These are phyloP conservation scores for Xylaria sp. DNA, from an alignment of 2,329 filamentous ascomycete species.

Conservation along the genomic window DNA sequence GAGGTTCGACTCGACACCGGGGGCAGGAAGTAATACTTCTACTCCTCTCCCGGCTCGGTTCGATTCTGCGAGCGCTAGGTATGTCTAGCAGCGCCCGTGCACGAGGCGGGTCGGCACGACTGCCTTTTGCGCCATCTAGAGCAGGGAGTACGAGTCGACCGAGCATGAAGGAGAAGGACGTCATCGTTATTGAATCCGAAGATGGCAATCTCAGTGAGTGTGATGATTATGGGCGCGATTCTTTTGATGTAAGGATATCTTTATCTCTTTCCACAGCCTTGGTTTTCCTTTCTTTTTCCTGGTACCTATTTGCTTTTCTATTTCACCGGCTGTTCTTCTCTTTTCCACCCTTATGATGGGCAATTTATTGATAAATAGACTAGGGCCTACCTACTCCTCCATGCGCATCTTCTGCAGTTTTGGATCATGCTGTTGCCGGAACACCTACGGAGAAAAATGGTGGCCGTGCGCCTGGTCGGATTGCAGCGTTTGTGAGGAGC, in stretches of 20 bases:
- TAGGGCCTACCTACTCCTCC: constrained; percentile 7
- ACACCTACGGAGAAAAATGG: background rate
- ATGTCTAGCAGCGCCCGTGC: background rate
- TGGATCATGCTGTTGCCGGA: background rate
- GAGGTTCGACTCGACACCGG: background rate
- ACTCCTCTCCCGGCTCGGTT: background rate
- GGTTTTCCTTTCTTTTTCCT: too few species aligned
- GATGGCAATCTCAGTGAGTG: background rate
- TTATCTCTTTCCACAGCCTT: background rate
- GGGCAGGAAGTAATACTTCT: background rate
- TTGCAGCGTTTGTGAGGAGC: background rate
- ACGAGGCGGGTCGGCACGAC: background rate
- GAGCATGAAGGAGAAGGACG: background rate
- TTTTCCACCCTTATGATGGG: too few species aligned
- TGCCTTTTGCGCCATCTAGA: background rate
- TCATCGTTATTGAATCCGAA: constrained; percentile 23
- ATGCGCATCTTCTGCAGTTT: background rate
- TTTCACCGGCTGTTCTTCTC: background rate
- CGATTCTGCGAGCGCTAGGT: background rate
- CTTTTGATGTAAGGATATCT: background rate
- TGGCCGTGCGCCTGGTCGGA: background rate
- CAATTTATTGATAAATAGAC: background rate
- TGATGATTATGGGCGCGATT: background rate
- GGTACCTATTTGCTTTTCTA: background rate
- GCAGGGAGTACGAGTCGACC: background rate